Base-by-base conservation (phyloP, 805 yeast species). In the Barnettozyma populi region DNA sequence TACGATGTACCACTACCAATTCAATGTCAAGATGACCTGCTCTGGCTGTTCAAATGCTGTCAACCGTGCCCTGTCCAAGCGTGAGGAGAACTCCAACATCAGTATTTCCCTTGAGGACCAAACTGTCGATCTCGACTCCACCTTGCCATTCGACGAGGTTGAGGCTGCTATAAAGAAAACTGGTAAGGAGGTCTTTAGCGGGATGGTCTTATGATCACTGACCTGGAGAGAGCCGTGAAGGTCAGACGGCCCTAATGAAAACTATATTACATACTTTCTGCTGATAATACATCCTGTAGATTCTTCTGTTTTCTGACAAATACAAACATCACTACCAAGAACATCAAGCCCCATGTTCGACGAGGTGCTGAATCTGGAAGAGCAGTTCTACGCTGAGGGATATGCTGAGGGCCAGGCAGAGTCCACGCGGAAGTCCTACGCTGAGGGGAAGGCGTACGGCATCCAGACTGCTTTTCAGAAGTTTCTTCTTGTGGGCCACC, bases 41-140 rank as follows among this genome's bases (percentile, higher is more conserved):
- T 76, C 85, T 13, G 86, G 96, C 16, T 92, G 99, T 68, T 85
- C 95, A 20, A 79, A 76, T 49, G 97, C 98, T 7, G 86, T 92
- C 43, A 79, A 81, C 66, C 79, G 86, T 59, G 97, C 82, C 1
- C 75, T 90, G 48, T 74, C 71, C 38, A 80, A 75, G 55, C 72
- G 86, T 40, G 82, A 80, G 40, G 97, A 96, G 3, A 94, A 92
- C 42, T 74, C 82, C 43, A 72, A 78, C 38, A 73, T 83, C 20
- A 84, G 85, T 49, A 82, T 90, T 48, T 84, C 95, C 2, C 74
- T 94, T 42, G 90, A 85, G 44, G 69, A 79, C 25, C 97, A 92
- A 71, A 71, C 83, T 2, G 99, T 92, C 9, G 84, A 81, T 59
- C 96, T 92, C 38, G 72, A 73, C 48, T 78, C 94, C 9, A 68